Percentiles rank a stretch among this genome's conserved stretches.
Conservation (phyloP, 129 eudicot species). For the Centrapalus pauciflorus region DNA sequence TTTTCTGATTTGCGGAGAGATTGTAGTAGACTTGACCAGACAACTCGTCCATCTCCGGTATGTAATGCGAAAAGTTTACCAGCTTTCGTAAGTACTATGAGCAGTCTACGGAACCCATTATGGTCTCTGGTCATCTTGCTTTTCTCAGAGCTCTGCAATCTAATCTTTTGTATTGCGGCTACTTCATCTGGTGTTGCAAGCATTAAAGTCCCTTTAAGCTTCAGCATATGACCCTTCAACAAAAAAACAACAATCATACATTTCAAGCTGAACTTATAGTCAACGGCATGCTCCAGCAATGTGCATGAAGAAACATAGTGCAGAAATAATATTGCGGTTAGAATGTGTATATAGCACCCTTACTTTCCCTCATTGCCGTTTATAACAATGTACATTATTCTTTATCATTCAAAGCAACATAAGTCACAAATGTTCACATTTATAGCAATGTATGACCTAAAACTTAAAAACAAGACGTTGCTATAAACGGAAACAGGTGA, state of each 20-base stretch:
- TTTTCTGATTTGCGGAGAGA: constrained; percentile 56
- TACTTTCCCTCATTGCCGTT: no score
- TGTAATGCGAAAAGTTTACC: constrained; percentile 91
- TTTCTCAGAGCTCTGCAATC: constrained; percentile 76
- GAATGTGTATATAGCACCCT: no score
- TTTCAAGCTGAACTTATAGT: no score
- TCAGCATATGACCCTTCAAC: constrained; percentile 85
- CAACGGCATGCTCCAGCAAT: background rate
- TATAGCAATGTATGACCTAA: no score
- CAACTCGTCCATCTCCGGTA: constrained; percentile 92
- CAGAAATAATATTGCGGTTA: no score
- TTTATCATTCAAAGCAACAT: no score
- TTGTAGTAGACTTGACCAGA: constrained; percentile 78
- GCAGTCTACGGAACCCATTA: constrained; percentile 84
- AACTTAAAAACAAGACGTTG: no score
- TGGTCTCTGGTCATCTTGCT: constrained; percentile 97
- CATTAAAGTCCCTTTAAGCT: constrained; percentile 96
- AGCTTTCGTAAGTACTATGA: constrained; percentile 81
- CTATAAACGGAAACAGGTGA: no score
- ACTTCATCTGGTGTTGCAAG: constrained; percentile 89
- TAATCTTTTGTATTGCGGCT: constrained; percentile 67
- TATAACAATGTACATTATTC: no score
- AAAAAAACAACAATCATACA: constrained; percentile 3
- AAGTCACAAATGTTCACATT: no score
- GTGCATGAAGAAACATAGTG: no score